These are phyloP conservation scores for Pichia californica DNA, from an alignment of 805 yeast genomes.

Conservation along the genomic window DNA sequence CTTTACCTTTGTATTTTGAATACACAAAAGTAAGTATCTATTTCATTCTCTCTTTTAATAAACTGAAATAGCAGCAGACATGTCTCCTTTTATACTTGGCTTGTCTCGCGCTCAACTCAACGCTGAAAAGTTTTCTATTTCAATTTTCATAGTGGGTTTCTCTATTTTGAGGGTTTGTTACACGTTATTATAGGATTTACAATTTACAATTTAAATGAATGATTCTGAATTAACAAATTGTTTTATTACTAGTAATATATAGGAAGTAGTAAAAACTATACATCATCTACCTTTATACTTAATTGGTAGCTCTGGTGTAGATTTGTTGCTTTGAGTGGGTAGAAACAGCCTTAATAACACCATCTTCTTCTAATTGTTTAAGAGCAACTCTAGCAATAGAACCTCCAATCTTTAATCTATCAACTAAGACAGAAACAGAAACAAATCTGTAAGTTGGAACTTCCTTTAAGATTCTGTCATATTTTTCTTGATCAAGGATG, in stretches of 20 bases:
- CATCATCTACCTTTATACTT: slow-evolving; percentile 23
- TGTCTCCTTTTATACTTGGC: slow-evolving; percentile 2
- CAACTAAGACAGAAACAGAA: slow-evolving; percentile 96
- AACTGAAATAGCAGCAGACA: background rate
- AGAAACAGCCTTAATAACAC: slow-evolving; percentile 89
- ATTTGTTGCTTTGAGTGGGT: slow-evolving; percentile 95
- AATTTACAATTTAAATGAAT: too few relatives aligned
- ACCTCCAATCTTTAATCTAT: slow-evolving; percentile 99
- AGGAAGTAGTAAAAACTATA: background rate
- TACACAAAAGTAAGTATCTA: too few relatives aligned
- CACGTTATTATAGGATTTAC: too few relatives aligned
- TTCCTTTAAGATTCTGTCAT: slow-evolving; percentile 99
- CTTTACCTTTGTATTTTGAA: background rate
- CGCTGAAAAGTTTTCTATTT: background rate
- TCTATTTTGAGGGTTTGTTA: too few relatives aligned
- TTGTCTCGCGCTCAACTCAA: too few relatives aligned
- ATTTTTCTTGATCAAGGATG: slow-evolving; percentile 94
- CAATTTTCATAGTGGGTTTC: too few relatives aligned
- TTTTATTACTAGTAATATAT: background rate
- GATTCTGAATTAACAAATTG: background rate
- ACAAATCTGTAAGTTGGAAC: slow-evolving; percentile 98
- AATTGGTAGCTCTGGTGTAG: slow-evolving; percentile 80
- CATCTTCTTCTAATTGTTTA: slow-evolving; percentile 89
- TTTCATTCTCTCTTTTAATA: too few relatives aligned
- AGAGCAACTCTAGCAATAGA: slow-evolving; percentile 98